Percentiles rank a stretch among this genome's conserved stretches.
Evolutionary conservation across 148 eudicot genomes (phyloP).

Genomic region (Polygonum maritimum): DNA sequence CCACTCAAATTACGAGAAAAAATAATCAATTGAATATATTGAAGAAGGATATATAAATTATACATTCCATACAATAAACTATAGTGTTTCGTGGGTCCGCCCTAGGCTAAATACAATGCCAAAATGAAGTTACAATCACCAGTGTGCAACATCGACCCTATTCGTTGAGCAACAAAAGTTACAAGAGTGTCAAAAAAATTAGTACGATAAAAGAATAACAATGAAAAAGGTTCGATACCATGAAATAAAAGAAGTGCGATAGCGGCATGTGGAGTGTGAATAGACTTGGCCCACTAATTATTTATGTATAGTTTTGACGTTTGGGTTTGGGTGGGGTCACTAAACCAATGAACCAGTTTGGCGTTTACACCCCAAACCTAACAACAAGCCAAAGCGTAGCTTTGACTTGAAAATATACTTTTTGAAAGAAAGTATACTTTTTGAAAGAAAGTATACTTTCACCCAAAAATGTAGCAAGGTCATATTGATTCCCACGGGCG

Average conservation of each 20-base stretch:
- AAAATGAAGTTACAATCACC: too few relatives aligned
- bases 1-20: too few relatives aligned
- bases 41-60: too few relatives aligned
- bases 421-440: too few relatives aligned
- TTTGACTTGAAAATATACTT: too few relatives aligned
- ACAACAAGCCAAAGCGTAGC: too few relatives aligned
- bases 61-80: too few relatives aligned
- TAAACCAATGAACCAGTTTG: background rate
- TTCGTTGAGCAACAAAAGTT: background rate
- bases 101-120: too few relatives aligned
- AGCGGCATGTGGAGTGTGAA: constrained; percentile 5
- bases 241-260: background rate
- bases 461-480: too few relatives aligned
- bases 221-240: background rate
- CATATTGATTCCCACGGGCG: background rate
- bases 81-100: too few relatives aligned
- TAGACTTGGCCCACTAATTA: constrained; percentile 3
- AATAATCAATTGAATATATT: too few relatives aligned
- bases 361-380: background rate
- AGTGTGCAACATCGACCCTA: background rate
- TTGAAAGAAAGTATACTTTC: too few relatives aligned
- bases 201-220: background rate
- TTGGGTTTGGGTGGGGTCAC: background rate
- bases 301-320: background rate
- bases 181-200: background rate